Percentiles rank a stretch among this genome's conserved stretches.
Evolutionary conservation across 2,329 filamentous ascomycete genomes (phyloP).

Genomic region (Aspergillus clavatus): DNA sequence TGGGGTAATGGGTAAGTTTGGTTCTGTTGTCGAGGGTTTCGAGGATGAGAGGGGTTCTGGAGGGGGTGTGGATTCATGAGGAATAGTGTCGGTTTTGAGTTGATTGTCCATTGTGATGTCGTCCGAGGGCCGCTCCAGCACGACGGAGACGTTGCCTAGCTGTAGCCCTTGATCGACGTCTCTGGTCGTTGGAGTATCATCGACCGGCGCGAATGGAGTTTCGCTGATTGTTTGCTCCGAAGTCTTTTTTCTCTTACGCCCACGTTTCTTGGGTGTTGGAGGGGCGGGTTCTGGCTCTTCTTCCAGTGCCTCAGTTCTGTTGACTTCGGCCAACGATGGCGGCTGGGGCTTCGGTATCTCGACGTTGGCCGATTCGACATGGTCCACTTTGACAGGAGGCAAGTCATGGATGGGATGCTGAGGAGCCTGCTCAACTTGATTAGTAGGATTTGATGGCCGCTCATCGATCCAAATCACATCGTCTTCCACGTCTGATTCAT

Average conservation of each 20-base stretch:
- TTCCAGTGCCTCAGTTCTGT: neutral
- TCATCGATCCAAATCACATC: conserved; percentile 42
- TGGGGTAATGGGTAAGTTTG: conserved; percentile 1
- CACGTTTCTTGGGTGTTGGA: conserved; percentile 39
- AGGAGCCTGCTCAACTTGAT: conserved; percentile 3
- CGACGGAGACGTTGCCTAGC: neutral
- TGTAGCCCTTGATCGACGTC: neutral
- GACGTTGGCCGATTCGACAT: neutral
- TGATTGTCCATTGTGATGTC: neutral
- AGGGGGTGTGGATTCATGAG: neutral
- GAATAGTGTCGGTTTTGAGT: neutral
- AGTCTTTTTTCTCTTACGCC: conserved; percentile 39
- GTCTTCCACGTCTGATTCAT: conserved; percentile 31
- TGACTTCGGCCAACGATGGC: neutral
- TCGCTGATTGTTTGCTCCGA: conserved; percentile 17
- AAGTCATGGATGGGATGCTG: conserved; percentile 6
- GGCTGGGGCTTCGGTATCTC: neutral
- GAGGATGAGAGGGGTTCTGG: neutral
- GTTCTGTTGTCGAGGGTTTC: neutral
- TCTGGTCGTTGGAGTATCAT: conserved; percentile 1
- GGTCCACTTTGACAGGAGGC: neutral
- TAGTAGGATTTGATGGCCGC: conserved; percentile 11
- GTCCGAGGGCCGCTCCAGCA: neutral
- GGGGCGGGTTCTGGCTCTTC: neutral
- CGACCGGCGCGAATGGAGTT: conserved; percentile 8